Evolutionary conservation across 2,329 filamentous ascomycete species (phyloP), one percentile per base, ranked within the genome.

Genomic region (Aciculosporium take): DNA sequence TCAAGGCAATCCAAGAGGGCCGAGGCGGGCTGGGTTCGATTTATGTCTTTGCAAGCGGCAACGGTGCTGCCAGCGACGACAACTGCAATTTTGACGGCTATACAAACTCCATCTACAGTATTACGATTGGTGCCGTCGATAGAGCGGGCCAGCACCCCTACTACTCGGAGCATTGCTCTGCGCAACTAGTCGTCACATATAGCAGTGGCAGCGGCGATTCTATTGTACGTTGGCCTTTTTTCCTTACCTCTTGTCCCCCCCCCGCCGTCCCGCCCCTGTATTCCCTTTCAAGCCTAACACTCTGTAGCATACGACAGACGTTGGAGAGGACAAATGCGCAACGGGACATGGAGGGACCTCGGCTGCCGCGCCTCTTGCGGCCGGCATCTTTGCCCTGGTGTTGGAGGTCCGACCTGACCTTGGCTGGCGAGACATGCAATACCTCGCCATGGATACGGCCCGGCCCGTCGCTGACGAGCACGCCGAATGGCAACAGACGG

Each of bases 71-170:
- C 3, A 76, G 69, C 48, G 88, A 84, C 36, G 91, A 98, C 60
- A 96, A 98, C 63, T 98, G 91, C 72, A 98, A 98, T 60, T 98
- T 98, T 58, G 91, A 98, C 57, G 91, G 91, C 30, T 98, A 98
- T 63, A 98, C 91, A 45, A 98, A 98, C 67, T 95, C 88, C 57
- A 98, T 98, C 53, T 98, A 96, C 70, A 95, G 87, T 59, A 91
- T 98, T 52, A 94, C 88, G 0, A 87, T 98, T 15, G 91, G 91
- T 29, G 89, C 89, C 27, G 81, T 98, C 47, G 88, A 95, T 58
- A 74, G 85, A 45, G 78, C 82, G 50, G 88, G 89, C 30, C 63
- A 74, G n/a, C 89, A 96, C 56, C 88, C 91, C 0, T 91, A 89
- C 59, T 98, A 98, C 61, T 95, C 89, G 0, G 91, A 98, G 61